phyloP scores from a whole-genome alignment of 306 rosid species.

The Acacia confusa region DNA sequence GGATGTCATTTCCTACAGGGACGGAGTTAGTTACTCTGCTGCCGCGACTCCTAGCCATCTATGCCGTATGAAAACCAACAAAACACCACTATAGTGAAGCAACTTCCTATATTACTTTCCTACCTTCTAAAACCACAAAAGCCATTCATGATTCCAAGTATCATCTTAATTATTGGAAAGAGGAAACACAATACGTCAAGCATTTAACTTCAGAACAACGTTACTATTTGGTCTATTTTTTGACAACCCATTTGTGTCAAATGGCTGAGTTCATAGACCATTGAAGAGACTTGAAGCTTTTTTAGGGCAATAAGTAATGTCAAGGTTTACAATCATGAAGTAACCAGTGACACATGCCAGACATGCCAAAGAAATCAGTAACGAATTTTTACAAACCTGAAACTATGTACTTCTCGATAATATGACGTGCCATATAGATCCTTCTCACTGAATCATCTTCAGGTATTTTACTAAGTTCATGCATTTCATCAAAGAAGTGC shows the following conservation, averaged over 20 bases:
- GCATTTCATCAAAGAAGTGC: conserved; percentile 86
- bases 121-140: background rate
- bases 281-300: background rate
- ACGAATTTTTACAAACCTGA: conserved; percentile 55
- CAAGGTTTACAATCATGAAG: conserved; percentile 1
- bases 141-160: background rate
- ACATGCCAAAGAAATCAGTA: background rate
- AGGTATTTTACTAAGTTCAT: conserved; percentile 82
- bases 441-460: conserved; percentile 78
- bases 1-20: background rate
- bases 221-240: background rate
- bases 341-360: background rate
- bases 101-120: background rate
- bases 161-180: conserved; percentile 25
- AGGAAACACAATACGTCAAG: conserved; percentile 10
- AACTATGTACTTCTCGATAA: conserved; percentile 83
- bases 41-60: background rate
- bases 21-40: background rate
- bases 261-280: conserved; percentile 6
- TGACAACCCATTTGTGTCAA: background rate
- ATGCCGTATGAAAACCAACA: background rate
- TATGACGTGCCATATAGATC: conserved; percentile 95
- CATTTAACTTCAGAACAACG: background rate
- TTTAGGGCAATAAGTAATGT: background rate
- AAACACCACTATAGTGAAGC: background rate